Evolutionary conservation across 75 land plant species (phyloP), one percentile per base, ranked within the genome.

Genomic region (Pinus tabuliformis): DNA sequence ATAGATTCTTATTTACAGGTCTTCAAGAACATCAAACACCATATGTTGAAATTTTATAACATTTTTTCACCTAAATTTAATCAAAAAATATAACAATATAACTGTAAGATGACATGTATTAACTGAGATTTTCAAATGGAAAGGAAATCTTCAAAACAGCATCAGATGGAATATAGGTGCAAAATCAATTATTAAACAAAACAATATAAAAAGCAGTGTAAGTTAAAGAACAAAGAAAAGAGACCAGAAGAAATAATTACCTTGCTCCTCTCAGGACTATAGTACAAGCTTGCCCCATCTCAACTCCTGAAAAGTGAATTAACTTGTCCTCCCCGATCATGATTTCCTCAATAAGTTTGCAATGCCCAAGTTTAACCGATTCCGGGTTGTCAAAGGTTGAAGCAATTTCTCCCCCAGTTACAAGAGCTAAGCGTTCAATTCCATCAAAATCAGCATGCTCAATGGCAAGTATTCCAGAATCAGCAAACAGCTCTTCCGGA

Each of bases 401-500:
- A 33, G 99, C 91, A 76, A 96, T 96, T 83, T 96, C 99, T 70
- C 99, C 99, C 56, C 99, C 99, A 59, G 99, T 96, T 15, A 96
- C 99, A 14, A 96, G 78, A 70, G 91, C 99, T 45, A 96, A 84
- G 20, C 99, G 91, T 62, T 96, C 99, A 70, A 96, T 96, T 28
- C 99, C 99, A 73, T 96, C 99, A 82, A 96, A 96, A 78, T 96
- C 99, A 63, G 99, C 99, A 90, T 96, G 99, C 86, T 96, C 99
- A 78, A 96, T 96, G 5, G 99, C 99, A 76, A 96, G 90, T 18
- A 96, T 82, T 37, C 99, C 99, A 58, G 99, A 95, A 87, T 96
- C 99, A 30, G 99, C 99, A 90, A 96, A 96, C 20, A 96, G 91
- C 81, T 96, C 99, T 64, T 96, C 99, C 52, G 99, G 99, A 74